Evolutionary conservation across 257 asterid genomes (phyloP).

Genomic region (Salvia splendens): DNA sequence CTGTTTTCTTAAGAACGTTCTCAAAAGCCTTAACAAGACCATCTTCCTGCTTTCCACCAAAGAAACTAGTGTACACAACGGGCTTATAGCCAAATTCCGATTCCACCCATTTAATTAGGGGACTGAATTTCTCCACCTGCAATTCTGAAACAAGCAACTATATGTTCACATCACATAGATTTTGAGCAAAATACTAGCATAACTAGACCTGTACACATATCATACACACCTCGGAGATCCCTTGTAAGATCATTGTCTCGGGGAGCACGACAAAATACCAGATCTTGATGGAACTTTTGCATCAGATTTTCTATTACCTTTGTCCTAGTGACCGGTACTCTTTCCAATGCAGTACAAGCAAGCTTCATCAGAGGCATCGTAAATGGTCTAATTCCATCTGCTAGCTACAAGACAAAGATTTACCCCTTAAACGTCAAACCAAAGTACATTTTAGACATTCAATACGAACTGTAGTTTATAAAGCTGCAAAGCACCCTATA

Average conservation of each 20-base stretch:
- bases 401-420: slow-evolving; percentile 48
- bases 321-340: slow-evolving; percentile 77
- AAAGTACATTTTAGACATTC: slow-evolving; percentile 1
- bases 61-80: slow-evolving; percentile 63
- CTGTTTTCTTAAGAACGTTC: slow-evolving; percentile 58
- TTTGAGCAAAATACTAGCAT: neutral
- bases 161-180: neutral
- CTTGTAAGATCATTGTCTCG: slow-evolving; percentile 58
- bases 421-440: slow-evolving; percentile 26
- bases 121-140: slow-evolving; percentile 84
- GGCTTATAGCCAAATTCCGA: slow-evolving; percentile 83
- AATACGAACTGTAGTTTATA: slow-evolving; percentile 1
- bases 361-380: slow-evolving; percentile 96
- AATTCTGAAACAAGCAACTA: slow-evolving; percentile 47
- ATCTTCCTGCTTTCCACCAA: slow-evolving; percentile 82
- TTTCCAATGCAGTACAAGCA: slow-evolving; percentile 89
- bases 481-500: slow-evolving; percentile 12
- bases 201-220: neutral
- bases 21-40: slow-evolving; percentile 67
- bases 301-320: slow-evolving; percentile 63
- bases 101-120: slow-evolving; percentile 79
- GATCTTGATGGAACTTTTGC: slow-evolving; percentile 76
- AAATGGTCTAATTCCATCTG: slow-evolving; percentile 92
- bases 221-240: slow-evolving; percentile 57
- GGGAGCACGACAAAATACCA: slow-evolving; percentile 83